Conservation (phyloP, 2,329 filamentous ascomycete genomes). For the Dactylella cylindrospora region DNA sequence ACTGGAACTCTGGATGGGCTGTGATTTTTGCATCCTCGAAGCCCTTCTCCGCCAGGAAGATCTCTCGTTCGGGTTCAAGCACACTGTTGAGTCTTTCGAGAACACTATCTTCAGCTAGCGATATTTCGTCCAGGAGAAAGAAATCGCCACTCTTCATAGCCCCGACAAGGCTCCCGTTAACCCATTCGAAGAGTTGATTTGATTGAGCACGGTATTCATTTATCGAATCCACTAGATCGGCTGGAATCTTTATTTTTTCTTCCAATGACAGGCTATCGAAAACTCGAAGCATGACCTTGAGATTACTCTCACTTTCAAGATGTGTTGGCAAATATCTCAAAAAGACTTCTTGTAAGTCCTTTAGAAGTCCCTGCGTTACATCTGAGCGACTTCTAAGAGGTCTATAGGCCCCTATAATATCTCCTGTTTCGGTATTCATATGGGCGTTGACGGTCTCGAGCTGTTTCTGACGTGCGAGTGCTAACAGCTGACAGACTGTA, state of each 20-base stretch:
- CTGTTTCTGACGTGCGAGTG: constrained; percentile 73
- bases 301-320: constrained; percentile 51
- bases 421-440: constrained; percentile 95
- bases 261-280: constrained; percentile 61
- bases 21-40: constrained; percentile 76
- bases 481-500: constrained; percentile 88
- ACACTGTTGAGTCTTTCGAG: constrained; percentile 95
- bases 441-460: constrained; percentile 94
- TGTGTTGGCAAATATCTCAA: constrained; percentile 45
- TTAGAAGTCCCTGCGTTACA: constrained; percentile 66
- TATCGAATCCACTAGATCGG: constrained; percentile 55
- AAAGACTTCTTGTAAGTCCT: constrained; percentile 61
- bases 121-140: constrained; percentile 96
- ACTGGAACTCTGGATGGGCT: constrained; percentile 80
- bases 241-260: constrained; percentile 56
- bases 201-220: constrained; percentile 62
- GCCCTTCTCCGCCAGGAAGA: constrained; percentile 92
- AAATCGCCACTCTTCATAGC: constrained; percentile 88
- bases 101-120: constrained; percentile 94
- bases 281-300: constrained; percentile 61
- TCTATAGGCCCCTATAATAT: constrained; percentile 91
- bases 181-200: constrained; percentile 93
- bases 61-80: constrained; percentile 79
- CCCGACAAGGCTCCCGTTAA: constrained; percentile 86
- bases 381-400: constrained; percentile 82